Percentiles rank a stretch among this genome's conserved stretches.
phyloP scores from a whole-genome alignment of 805 yeast species.

The Saccharomycodes ludwigii region DNA sequence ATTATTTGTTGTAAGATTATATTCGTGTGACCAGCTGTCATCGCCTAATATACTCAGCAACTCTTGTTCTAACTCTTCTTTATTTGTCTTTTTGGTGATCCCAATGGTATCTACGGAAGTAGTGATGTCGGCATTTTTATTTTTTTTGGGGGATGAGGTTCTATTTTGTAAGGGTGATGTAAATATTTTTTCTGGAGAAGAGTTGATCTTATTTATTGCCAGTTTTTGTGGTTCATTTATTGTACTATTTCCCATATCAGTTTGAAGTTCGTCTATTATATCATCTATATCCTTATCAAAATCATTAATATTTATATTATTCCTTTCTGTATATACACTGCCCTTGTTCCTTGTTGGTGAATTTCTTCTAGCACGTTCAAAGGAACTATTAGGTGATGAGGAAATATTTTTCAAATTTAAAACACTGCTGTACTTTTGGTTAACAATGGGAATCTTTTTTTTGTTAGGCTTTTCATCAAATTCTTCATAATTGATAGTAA shows the following conservation, averaged over 20 bases:
- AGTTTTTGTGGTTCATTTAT: not conserved
- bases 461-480: no score
- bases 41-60: not conserved
- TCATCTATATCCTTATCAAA: constrained; percentile 1
- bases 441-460: constrained; percentile 17
- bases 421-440: constrained; percentile 15
- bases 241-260: not conserved
- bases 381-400: constrained; percentile 7
- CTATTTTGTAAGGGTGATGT: not conserved
- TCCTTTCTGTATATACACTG: not conserved
- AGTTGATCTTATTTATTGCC: not conserved
- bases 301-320: no score
- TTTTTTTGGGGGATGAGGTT: not conserved
- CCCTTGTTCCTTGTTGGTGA: not conserved
- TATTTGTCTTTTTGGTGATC: no score
- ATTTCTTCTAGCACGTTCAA: no score
- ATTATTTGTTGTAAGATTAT: not conserved
- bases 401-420: constrained; percentile 18
- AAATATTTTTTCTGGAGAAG: not conserved
- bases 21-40: not conserved
- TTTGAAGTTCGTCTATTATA: constrained; percentile 1
- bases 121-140: no score
- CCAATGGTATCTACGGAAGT: no score
- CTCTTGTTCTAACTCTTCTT: not conserved
- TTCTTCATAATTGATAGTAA: no score